phyloP scores from a whole-genome alignment of 2,329 filamentous ascomycete species.

The Stemphylium vesicarium region DNA sequence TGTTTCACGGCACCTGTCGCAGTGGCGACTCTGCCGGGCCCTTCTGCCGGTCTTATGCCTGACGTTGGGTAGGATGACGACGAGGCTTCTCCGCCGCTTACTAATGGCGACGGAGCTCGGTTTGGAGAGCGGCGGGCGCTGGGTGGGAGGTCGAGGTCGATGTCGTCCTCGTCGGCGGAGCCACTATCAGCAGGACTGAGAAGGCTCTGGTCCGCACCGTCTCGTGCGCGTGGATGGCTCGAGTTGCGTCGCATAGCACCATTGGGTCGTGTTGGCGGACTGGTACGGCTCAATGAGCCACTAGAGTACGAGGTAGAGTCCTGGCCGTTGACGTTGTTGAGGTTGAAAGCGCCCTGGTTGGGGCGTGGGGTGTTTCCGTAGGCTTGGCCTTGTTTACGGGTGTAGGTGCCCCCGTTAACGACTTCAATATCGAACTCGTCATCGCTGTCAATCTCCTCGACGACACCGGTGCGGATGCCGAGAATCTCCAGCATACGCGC shows the following conservation, averaged over 20 bases:
- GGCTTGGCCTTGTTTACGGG: slow-evolving; percentile 77
- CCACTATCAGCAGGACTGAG: slow-evolving; percentile 57
- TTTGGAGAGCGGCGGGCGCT: slow-evolving; percentile 58
- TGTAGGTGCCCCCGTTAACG: slow-evolving; percentile 71
- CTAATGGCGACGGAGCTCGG: slow-evolving; percentile 39
- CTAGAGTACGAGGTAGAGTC: slow-evolving; percentile 64
- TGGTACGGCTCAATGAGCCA: slow-evolving; percentile 60
- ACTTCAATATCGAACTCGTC: slow-evolving; percentile 97
- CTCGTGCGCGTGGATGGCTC: slow-evolving; percentile 54
- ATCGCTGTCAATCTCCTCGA: slow-evolving; percentile 96
- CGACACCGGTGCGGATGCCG: slow-evolving; percentile 93
- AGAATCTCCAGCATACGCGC: slow-evolving; percentile 97
- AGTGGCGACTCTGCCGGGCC: slow-evolving; percentile 58
- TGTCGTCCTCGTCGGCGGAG: slow-evolving; percentile 59
- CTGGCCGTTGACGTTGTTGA: slow-evolving; percentile 58
- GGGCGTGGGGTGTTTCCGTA: slow-evolving; percentile 77
- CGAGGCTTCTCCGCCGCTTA: slow-evolving; percentile 14
- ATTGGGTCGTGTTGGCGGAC: slow-evolving; percentile 51
- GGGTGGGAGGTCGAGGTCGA: slow-evolving; percentile 67
- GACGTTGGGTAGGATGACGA: slow-evolving; percentile 50
- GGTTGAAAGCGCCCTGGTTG: slow-evolving; percentile 59
- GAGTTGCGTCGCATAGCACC: slow-evolving; percentile 60
- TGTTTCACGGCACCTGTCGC: slow-evolving; percentile 79
- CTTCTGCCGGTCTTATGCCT: slow-evolving; percentile 35
- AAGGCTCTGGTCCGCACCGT: slow-evolving; percentile 61